These are phyloP conservation scores for Colletotrichum lupini DNA, from an alignment of 2,329 filamentous ascomycete species.

Conservation along the genomic window DNA sequence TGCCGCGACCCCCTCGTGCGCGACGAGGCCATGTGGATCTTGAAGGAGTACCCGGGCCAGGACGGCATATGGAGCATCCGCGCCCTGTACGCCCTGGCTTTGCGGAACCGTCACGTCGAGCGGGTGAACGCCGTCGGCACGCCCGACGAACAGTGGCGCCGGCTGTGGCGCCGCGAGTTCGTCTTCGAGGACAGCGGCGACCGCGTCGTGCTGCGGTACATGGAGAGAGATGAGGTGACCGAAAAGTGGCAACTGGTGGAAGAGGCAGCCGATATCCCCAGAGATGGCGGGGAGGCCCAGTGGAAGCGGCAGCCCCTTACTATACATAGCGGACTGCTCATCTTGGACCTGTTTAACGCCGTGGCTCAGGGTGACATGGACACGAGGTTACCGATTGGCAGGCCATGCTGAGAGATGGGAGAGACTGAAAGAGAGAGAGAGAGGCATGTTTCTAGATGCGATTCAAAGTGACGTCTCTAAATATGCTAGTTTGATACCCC, in stretches of 20 bases:
- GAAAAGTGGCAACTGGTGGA: constrained; percentile 51
- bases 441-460: neutral
- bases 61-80: constrained; percentile 46
- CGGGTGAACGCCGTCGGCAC: constrained; percentile 41
- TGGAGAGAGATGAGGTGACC: constrained; percentile 40
- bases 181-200: constrained; percentile 48
- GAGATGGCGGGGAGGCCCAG: constrained; percentile 41
- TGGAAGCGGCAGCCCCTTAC: constrained; percentile 51
- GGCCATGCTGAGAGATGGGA: neutral
- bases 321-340: constrained; percentile 33
- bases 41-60: constrained; percentile 47
- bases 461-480: neutral
- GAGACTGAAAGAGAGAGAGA: neutral
- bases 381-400: neutral
- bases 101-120: constrained; percentile 43
- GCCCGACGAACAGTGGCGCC: constrained; percentile 44
- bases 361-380: neutral
- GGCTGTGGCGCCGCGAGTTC: constrained; percentile 47
- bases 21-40: constrained; percentile 44
- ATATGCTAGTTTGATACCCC: constrained; percentile 3
- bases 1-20: constrained; percentile 47
- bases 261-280: constrained; percentile 46
- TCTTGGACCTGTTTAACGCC: constrained; percentile 24
- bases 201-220: constrained; percentile 44
- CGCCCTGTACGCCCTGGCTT: constrained; percentile 42